phyloP scores from a whole-genome alignment of 2,329 filamentous ascomycete species.

The Xylariaceae sp. region DNA sequence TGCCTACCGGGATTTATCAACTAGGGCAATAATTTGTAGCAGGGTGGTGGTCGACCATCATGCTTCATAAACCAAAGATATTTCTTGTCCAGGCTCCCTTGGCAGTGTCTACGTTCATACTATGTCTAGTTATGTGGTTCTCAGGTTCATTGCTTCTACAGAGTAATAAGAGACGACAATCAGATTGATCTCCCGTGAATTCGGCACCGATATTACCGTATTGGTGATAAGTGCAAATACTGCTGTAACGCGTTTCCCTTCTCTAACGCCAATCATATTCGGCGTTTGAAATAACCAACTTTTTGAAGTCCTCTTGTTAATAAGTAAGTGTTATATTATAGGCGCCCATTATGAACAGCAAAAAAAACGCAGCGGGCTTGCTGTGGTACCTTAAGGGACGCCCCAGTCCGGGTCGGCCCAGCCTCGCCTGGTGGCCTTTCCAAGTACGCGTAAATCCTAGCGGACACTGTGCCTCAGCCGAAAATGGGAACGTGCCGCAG shows the following conservation, averaged over 20 bases:
- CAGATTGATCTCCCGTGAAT: too few species aligned
- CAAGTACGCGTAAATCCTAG: neutral
- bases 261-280: neutral
- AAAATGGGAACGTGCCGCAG: neutral
- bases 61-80: neutral
- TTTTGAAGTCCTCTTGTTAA: neutral
- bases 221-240: neutral
- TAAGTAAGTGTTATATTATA: too few species aligned
- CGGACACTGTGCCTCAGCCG: neutral
- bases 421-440: neutral
- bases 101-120: neutral
- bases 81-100: neutral
- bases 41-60: neutral
- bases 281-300: neutral
- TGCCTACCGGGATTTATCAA: neutral
- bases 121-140: too few species aligned
- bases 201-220: neutral
- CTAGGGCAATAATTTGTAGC: neutral
- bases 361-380: too few species aligned
- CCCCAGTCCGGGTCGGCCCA: neutral
- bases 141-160: neutral
- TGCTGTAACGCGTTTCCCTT: neutral
- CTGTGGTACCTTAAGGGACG: too few species aligned
- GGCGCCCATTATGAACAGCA: too few species aligned
- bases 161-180: too few species aligned